Base-by-base conservation (phyloP, 768 basidiomycete species). In the Porpolomopsis calyptriformis region DNA sequence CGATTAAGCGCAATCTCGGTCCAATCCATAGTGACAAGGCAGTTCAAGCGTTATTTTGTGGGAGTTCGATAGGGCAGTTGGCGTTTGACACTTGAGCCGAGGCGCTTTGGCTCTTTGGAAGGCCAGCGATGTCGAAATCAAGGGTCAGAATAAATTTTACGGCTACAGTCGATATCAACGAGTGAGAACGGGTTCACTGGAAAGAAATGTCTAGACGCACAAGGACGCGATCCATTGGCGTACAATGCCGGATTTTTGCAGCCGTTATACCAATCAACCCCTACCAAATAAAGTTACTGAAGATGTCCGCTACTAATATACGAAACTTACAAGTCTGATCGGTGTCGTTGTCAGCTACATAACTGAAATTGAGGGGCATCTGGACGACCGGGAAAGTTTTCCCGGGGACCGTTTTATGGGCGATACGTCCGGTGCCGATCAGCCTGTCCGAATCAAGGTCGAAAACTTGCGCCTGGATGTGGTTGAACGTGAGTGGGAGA, bases 331-430 rank as follows among this genome's bases (percentile, higher is more conserved):
- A 97, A 18, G 92, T 94, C 27, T 72, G 68, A 63, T 97, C 92
- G 4, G 82, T 76, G 37, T 76, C 71, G 57, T 97, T 96, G 9
- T 76, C 67, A 0, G 82, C 88, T 10, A 78, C 52, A 60, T 94
- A 96, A 0, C 81, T 78, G 64, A 94, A 93, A 54, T 84, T 84
- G 42, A 97, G 66, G 0, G 90, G 90, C 8, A 97, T 52, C 25
- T 73, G 60, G 22, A 96, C 66, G 26, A 75, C 60, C n/a, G 79
- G 72, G 56, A 78, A 80, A 18, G 63, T 43, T 56, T 82, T 83
- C 9, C 86, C 82, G 4, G 82, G 77, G 8, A 92, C 63, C 2
- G 74, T 78, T 45, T 70, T 64, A 27, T 67, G 60, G 7, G 76
- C 74, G 48, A 78, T 66, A 53, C 77, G 71, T 7, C 92, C 92